A percentile compares a stretch with the other conserved stretches of the same genome.
These are phyloP conservation scores for Mycena sanguinolenta DNA, from an alignment of 768 basidiomycete species.

Conservation along the genomic window DNA sequence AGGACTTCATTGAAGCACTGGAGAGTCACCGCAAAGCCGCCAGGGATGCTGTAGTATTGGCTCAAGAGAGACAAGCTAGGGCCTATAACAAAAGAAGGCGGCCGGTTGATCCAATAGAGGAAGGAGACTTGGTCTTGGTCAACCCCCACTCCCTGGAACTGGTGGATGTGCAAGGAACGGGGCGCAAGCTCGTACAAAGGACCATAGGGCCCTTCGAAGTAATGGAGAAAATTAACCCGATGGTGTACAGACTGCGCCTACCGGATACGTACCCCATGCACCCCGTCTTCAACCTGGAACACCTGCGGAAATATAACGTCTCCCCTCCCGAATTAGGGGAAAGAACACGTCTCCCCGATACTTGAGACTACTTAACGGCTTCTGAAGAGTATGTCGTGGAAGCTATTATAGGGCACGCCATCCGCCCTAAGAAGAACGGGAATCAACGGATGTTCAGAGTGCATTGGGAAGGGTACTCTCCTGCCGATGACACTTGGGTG, in stretches of 20 bases:
- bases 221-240: constrained; percentile 32
- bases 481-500: too few relatives aligned
- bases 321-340: constrained; percentile 4
- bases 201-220: too few relatives aligned
- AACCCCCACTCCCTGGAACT: background rate
- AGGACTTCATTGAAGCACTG: background rate
- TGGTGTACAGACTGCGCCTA: constrained; percentile 20
- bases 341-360: background rate
- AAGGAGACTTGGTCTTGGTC: background rate
- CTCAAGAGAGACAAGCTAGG: background rate
- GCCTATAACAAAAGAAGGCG: constrained; percentile 8
- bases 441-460: too few relatives aligned
- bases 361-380: too few relatives aligned
- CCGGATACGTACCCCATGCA: constrained; percentile 25
- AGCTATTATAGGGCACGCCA: background rate
- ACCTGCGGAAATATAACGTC: constrained; percentile 22
- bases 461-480: too few relatives aligned
- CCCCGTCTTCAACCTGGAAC: constrained; percentile 28
- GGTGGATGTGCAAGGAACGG: constrained; percentile 7
- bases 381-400: background rate
- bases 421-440: too few relatives aligned
- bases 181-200: too few relatives aligned
- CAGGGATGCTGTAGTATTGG: too few relatives aligned
- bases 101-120: background rate
- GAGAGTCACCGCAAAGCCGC: background rate